A percentile compares a stretch with the other conserved stretches of the same genome.
Conservation (phyloP, 1,284 basidiomycete species). For the Taiwanofungus camphoratus region DNA sequence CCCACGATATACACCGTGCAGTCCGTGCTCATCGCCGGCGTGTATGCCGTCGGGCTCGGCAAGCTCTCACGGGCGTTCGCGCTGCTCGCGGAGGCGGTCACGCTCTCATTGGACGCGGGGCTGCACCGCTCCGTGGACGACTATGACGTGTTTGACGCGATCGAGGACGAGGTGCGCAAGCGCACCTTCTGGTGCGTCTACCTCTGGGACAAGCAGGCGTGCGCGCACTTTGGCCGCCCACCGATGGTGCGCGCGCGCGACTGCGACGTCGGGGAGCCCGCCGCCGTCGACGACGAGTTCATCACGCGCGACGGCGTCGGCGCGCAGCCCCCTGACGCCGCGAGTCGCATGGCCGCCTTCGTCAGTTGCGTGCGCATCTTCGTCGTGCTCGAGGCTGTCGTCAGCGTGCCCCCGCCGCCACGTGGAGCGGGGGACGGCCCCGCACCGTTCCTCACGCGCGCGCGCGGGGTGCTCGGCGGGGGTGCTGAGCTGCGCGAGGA, state of each 20-base stretch:
- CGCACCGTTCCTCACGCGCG: slow-evolving; percentile 57
- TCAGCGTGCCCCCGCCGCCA: slow-evolving; percentile 66
- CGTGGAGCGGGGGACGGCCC: slow-evolving; percentile 45
- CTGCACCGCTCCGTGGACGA: slow-evolving; percentile 81
- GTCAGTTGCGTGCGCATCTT: slow-evolving; percentile 70
- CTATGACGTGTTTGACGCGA: slow-evolving; percentile 84
- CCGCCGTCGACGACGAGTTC: slow-evolving; percentile 83
- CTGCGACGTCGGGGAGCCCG: slow-evolving; percentile 81
- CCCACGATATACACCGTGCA: slow-evolving; percentile 88
- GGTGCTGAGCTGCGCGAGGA: slow-evolving; percentile 72
- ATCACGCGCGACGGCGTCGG: slow-evolving; percentile 70
- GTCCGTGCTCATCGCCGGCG: slow-evolving; percentile 79
- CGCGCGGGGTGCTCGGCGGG: slow-evolving; percentile 49
- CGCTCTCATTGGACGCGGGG: slow-evolving; percentile 80
- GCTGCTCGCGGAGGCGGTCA: slow-evolving; percentile 77
- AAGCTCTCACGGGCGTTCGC: slow-evolving; percentile 84
- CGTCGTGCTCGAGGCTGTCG: slow-evolving; percentile 77
- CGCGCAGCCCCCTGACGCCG: slow-evolving; percentile 61
- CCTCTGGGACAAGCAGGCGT: slow-evolving; percentile 86
- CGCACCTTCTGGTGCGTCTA: slow-evolving; percentile 94
- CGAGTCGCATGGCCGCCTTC: slow-evolving; percentile 77
- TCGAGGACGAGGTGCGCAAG: slow-evolving; percentile 85
- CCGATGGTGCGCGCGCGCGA: slow-evolving; percentile 80
- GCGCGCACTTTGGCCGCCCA: slow-evolving; percentile 82
- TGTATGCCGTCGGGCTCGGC: slow-evolving; percentile 84